These are phyloP conservation scores for Raphanus sativus DNA, from an alignment of 345 rosid genomes.

Conservation along the genomic window DNA sequence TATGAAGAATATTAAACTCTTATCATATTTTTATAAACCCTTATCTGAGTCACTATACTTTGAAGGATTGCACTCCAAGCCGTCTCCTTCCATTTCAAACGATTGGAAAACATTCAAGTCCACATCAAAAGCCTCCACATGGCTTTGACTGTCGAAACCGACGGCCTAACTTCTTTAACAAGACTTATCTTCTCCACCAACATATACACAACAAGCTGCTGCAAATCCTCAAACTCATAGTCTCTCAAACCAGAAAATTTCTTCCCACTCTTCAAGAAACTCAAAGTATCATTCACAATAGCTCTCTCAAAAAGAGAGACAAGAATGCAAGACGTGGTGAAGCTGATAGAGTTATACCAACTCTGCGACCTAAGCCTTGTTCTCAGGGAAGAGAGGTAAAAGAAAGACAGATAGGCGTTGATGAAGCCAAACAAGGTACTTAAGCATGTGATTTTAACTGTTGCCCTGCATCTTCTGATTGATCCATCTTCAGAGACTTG, in stretches of 20 bases:
- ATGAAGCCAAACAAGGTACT: too few relatives aligned
- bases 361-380: too few relatives aligned
- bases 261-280: conserved; percentile 59
- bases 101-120: conserved; percentile 97
- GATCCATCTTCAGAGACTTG: too few relatives aligned
- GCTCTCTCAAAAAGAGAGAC: too few relatives aligned
- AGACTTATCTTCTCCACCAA: conserved; percentile 84
- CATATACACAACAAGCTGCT: conserved; percentile 68
- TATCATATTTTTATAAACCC: too few relatives aligned
- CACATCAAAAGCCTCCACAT: conserved; percentile 94
- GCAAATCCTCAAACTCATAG: conserved; percentile 44
- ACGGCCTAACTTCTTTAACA: conserved; percentile 77
- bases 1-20: too few relatives aligned
- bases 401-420: too few relatives aligned
- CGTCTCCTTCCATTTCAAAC: conserved; percentile 79
- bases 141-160: conserved; percentile 88
- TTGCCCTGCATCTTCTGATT: too few relatives aligned
- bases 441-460: too few relatives aligned
- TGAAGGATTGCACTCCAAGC: conserved; percentile 48
- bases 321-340: too few relatives aligned
- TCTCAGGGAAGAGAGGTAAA: too few relatives aligned
- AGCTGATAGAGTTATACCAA: too few relatives aligned
- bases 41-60: conserved; percentile 44
- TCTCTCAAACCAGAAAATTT: conserved; percentile 44
- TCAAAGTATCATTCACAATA: conserved; percentile 61